Percentiles rank a stretch among this genome's conserved stretches.
These are phyloP conservation scores for Termitomyces sp. DNA, from an alignment of 768 basidiomycete species.

Conservation along the genomic window DNA sequence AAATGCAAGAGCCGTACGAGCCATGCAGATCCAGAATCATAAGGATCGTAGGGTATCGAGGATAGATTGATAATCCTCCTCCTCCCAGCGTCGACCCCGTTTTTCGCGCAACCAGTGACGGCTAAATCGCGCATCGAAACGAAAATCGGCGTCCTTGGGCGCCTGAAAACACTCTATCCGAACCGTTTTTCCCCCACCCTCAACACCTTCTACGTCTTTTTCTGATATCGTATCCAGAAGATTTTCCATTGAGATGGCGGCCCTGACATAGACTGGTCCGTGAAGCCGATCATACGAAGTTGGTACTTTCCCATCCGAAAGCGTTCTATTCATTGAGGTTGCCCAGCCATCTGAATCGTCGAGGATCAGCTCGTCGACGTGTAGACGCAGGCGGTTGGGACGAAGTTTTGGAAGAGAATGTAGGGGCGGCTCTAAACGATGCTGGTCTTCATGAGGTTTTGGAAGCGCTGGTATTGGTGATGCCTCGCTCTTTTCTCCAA, in stretches of 20 bases:
- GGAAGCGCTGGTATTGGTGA: background rate
- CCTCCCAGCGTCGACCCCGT: slow-evolving; percentile 34
- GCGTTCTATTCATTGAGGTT: background rate
- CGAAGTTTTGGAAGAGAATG: background rate
- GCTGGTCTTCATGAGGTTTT: background rate
- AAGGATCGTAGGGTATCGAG: slow-evolving; percentile 34
- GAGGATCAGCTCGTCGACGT: background rate
- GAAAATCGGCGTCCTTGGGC: slow-evolving; percentile 15
- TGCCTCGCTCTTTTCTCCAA: background rate
- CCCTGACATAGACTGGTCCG: background rate
- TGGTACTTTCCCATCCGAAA: background rate
- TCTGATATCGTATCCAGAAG: background rate
- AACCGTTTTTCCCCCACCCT: slow-evolving; percentile 14
- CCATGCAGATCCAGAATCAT: slow-evolving; percentile 11
- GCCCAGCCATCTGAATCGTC: background rate
- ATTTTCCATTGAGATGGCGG: background rate
- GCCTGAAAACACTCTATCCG: slow-evolving; percentile 19
- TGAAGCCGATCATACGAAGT: background rate
- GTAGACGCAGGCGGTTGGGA: background rate
- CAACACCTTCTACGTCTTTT: slow-evolving; percentile 15
- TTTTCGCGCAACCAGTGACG: slow-evolving; percentile 39
- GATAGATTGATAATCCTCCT: slow-evolving; percentile 33
- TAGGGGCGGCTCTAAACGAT: background rate
- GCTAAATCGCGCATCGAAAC: slow-evolving; percentile 34
- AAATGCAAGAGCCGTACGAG: background rate